phyloP scores from a whole-genome alignment of 2,329 filamentous ascomycete species.

The Microdochium bolleyi region DNA sequence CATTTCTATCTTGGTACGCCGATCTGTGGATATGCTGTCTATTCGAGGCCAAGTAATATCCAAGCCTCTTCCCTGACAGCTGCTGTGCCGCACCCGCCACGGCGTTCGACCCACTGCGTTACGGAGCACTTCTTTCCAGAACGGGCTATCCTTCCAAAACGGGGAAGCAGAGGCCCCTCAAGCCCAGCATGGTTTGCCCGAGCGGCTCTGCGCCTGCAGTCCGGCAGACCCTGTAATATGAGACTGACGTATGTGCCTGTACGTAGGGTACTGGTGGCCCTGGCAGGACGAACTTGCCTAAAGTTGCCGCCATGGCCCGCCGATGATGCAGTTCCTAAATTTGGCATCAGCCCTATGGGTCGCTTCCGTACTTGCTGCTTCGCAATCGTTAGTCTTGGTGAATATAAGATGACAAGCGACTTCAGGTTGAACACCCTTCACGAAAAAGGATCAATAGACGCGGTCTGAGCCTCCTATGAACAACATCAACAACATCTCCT shows the following conservation, averaged over 20 bases:
- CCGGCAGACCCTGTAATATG: not conserved
- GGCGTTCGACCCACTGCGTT: not conserved
- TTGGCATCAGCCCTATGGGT: not conserved
- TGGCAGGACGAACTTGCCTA: not conserved
- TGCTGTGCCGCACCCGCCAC: not conserved
- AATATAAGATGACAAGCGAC: not conserved
- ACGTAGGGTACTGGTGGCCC: not conserved
- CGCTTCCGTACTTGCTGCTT: not conserved
- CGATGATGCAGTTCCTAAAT: not conserved
- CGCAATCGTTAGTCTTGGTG: not conserved
- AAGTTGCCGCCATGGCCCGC: not conserved
- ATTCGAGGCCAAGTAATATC: not conserved
- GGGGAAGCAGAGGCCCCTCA: not conserved
- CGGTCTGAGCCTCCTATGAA: no score
- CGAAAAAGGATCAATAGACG: not conserved
- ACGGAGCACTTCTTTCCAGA: no score
- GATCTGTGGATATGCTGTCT: not conserved
- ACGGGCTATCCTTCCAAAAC: not conserved
- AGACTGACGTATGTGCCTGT: not conserved
- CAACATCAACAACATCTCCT: no score
- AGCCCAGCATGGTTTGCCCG: not conserved
- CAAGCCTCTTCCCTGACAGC: not conserved
- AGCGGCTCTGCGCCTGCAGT: not conserved
- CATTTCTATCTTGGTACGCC: not conserved
- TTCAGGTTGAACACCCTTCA: not conserved